Percentiles rank a stretch among this genome's conserved stretches.
phyloP scores from a whole-genome alignment of 805 yeast species.

The Kodamaea kaohsiungensis region DNA sequence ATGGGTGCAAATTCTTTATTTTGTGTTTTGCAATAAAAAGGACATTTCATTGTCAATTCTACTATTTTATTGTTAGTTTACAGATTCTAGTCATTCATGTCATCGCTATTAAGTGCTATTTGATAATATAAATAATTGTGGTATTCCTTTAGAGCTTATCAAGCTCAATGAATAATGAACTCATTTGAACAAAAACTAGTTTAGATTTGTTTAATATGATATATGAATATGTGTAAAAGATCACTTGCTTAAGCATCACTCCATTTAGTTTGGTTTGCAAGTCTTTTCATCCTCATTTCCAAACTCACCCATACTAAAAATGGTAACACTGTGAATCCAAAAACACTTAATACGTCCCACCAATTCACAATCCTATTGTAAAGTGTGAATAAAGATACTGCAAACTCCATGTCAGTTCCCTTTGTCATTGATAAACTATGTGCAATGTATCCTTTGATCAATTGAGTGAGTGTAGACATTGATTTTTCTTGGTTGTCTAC shows the following conservation, averaged over 20 bases:
- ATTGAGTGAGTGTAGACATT: constrained; percentile 18
- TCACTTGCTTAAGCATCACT: background rate
- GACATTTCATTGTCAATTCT: no score
- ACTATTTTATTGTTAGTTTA: no score
- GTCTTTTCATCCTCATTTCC: constrained; percentile 13
- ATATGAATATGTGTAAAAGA: background rate
- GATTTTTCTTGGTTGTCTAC: constrained; percentile 4
- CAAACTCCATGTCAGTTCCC: constrained; percentile 1
- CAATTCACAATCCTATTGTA: constrained; percentile 17
- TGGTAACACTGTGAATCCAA: constrained; percentile 23
- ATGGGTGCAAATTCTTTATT: no score
- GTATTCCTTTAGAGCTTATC: no score
- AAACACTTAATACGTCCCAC: constrained; percentile 19
- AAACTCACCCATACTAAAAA: constrained; percentile 22
- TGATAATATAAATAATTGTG: no score
- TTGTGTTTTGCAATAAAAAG: no score
- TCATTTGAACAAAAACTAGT: no score
- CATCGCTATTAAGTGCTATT: no score
- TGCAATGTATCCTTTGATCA: constrained; percentile 18
- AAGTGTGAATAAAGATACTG: constrained; percentile 8
- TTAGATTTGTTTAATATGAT: background rate
- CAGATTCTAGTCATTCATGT: no score
- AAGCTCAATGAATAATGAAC: no score
- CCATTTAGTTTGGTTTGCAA: background rate
- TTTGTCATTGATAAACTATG: constrained; percentile 1